phyloP scores from a whole-genome alignment of 768 basidiomycete species.

The Filobasidium floriforme region DNA sequence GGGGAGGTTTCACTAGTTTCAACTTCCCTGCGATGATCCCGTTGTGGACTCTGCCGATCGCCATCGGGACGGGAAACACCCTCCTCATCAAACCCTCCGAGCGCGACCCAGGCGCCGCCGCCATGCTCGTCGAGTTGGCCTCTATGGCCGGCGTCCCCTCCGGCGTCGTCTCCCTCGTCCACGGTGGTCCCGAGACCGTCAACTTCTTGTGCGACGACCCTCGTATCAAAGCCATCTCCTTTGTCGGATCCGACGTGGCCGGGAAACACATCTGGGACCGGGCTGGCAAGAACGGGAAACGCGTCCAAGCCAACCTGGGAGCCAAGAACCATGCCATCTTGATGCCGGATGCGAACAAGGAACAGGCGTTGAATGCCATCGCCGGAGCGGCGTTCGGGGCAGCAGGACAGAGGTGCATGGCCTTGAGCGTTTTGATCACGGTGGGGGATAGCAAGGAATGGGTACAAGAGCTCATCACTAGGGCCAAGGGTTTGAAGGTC shows the following conservation, averaged over 20 bases:
- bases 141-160: constrained; percentile 57
- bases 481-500: constrained; percentile 70
- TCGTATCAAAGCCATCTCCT: constrained; percentile 84
- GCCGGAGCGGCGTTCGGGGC: constrained; percentile 93
- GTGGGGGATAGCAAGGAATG: constrained; percentile 71
- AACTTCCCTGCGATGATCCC: constrained; percentile 70
- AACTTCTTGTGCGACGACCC: constrained; percentile 87
- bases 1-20: constrained; percentile 29
- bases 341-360: constrained; percentile 94
- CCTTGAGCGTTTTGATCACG: constrained; percentile 24
- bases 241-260: constrained; percentile 88
- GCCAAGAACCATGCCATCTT: constrained; percentile 92
- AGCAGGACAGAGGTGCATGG: constrained; percentile 68
- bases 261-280: constrained; percentile 90
- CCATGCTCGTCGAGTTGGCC: constrained; percentile 94
- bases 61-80: constrained; percentile 61
- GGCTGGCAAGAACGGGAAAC: constrained; percentile 43
- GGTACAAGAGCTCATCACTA: constrained; percentile 77
- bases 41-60: constrained; percentile 68
- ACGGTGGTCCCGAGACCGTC: constrained; percentile 81
- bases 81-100: constrained; percentile 92
- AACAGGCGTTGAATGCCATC: constrained; percentile 81
- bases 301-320: constrained; percentile 61
- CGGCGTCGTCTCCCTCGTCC: constrained; percentile 70
- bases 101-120: constrained; percentile 90